Evolutionary conservation across 768 basidiomycete genomes (phyloP), one percentile per base, ranked within the genome.

Genomic region (Psilocybe subaeruginosa): DNA sequence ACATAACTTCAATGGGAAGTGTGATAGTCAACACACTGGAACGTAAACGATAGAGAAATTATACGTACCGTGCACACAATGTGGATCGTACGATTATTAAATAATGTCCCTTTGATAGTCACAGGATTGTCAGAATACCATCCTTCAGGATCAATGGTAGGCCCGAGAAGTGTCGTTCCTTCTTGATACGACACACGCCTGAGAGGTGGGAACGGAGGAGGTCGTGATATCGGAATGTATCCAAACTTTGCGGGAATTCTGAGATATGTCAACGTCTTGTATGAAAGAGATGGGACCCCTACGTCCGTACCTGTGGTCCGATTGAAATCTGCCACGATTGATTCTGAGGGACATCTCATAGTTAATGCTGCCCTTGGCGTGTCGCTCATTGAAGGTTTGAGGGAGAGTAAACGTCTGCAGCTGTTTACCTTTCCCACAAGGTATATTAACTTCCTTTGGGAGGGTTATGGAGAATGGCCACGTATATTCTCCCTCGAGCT

Each of bases 381-480:
- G 73, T 17, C 76, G 71, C 63, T 80, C 79, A 35, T 72, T 68
- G 59, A 80, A 81, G 1, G 76, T 77, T 64, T 78, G 75, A 1
- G 78, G 79, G 43, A 74, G 75, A 23, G 63, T 60, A 60, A 71
- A 78, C 1, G 69, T 56, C 46, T 70, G 66, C 7, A 56, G 48
- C 29, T 64, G 67, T 8, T 70, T 68, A 33, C 62, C 65, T 30
- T 65, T 60, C n/a, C 64, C 66, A 37, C 31, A 53, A 8, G 70
- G 56, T 8, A 77, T 35, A 2, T 69, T 61, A 8, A 79, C 74
- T 23, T 77, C 72, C 60, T 72, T 69, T 3, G 80, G 80, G 8
- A 89, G 70, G 8, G 72, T 64, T 14, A 81, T 64, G 1, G 72
- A 72, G 57, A 78, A 79, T 1, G 75, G 70, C 77, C 76, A 81